A percentile compares a stretch with the other conserved stretches of the same genome.
Evolutionary conservation across 106 monocot genomes (phyloP).

Genomic region (Narthecium ossifragum): DNA sequence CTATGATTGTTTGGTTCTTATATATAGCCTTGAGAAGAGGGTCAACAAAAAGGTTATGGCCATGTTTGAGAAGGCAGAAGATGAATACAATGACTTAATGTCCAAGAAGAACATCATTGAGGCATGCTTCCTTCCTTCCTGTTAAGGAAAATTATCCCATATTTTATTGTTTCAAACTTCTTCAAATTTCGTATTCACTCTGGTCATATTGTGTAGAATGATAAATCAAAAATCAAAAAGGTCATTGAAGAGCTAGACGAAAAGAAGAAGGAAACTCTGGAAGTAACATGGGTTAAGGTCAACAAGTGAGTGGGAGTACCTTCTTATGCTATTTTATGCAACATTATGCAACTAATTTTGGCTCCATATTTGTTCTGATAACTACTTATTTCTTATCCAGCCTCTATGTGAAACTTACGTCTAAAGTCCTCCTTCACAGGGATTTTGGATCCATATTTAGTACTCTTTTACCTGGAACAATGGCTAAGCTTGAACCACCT

Average conservation of each 20-base stretch:
- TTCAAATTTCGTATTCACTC: background rate
- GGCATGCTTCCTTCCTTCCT: conserved; percentile 18
- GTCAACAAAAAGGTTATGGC: conserved; percentile 96
- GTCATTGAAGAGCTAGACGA: conserved; percentile 99
- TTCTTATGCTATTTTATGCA: too few species aligned
- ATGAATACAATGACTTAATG: conserved; percentile 84
- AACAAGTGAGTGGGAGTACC: conserved; percentile 95
- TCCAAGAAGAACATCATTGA: conserved; percentile 93
- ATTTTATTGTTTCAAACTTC: background rate
- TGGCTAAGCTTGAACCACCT: conserved; percentile 91
- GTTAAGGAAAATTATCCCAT: background rate
- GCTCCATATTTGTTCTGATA: too few species aligned
- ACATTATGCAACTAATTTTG: too few species aligned
- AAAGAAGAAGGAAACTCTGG: conserved; percentile 93
- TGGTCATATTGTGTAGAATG: conserved; percentile 55
- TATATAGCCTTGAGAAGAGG: conserved; percentile 82
- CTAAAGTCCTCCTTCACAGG: conserved; percentile 40
- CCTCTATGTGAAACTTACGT: too few species aligned
- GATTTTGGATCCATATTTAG: conserved; percentile 99
- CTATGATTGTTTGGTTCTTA: conserved; percentile 8
- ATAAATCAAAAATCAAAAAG: conserved; percentile 87
- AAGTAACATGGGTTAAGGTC: conserved; percentile 94
- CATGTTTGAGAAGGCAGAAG: conserved; percentile 99
- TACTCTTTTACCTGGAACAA: conserved; percentile 91
- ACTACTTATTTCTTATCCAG: too few species aligned